Evolutionary conservation across 495 filamentous ascomycete genomes (phyloP).

Genomic region (Annulohypoxylon stygium): DNA sequence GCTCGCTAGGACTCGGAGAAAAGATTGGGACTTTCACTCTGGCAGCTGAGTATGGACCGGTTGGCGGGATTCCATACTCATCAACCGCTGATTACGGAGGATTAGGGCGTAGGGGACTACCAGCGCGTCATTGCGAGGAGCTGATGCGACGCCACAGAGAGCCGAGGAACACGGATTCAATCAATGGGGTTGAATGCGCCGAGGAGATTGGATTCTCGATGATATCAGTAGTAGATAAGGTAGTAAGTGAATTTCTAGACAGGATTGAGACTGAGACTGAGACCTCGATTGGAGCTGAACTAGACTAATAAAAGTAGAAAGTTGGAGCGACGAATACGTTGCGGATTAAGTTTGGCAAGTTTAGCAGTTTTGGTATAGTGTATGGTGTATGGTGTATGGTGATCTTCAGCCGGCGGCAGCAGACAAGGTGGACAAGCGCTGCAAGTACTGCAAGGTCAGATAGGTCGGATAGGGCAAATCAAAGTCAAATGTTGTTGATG

Average conservation of each 20-base stretch:
- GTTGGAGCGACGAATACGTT: conserved; percentile 39
- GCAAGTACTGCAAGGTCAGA: neutral
- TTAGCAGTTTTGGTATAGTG: conserved; percentile 30
- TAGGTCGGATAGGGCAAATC: conserved; percentile 30
- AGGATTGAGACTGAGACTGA: conserved; percentile 1
- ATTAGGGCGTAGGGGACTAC: conserved; percentile 27
- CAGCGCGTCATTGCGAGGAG: conserved; percentile 47
- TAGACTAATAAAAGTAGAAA: conserved; percentile 18
- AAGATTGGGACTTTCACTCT: conserved; percentile 40
- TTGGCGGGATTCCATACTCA: conserved; percentile 47
- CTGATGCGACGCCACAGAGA: conserved; percentile 37
- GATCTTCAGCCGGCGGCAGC: conserved; percentile 39
- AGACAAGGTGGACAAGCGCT: conserved; percentile 10
- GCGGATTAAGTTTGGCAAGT: conserved; percentile 32
- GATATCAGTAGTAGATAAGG: conserved; percentile 7
- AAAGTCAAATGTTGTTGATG: conserved; percentile 40
- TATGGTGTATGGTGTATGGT: conserved; percentile 9
- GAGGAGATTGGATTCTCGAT: conserved; percentile 2
- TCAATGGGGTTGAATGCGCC: conserved; percentile 28
- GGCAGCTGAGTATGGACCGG: conserved; percentile 36
- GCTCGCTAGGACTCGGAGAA: conserved; percentile 24
- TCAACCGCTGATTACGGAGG: conserved; percentile 38
- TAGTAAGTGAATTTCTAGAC: neutral
- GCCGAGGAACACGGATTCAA: conserved; percentile 20
- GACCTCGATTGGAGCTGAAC: neutral